Evolutionary conservation across 2,329 filamentous ascomycete genomes (phyloP).

Genomic region (Alternaria ventricosa): DNA sequence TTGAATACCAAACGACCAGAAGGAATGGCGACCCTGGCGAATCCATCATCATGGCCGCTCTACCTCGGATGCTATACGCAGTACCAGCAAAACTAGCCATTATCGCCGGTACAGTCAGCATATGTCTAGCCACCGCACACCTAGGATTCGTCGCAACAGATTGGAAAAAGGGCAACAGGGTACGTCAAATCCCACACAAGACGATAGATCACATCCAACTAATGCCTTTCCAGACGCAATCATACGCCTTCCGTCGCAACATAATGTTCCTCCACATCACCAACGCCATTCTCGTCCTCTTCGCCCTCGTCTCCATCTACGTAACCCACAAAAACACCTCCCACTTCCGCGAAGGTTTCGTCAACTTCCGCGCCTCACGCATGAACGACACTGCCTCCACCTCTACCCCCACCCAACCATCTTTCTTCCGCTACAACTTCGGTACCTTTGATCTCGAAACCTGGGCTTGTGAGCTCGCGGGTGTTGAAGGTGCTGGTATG

Average conservation of each 20-base stretch:
- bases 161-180: conserved; percentile 35
- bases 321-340: conserved; percentile 40
- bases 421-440: conserved; percentile 37
- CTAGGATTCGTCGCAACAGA: conserved; percentile 31
- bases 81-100: conserved; percentile 39
- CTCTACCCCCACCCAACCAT: neutral
- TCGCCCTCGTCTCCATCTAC: conserved; percentile 38
- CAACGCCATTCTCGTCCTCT: conserved; percentile 39
- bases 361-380: conserved; percentile 29
- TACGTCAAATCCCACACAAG: conserved; percentile 5
- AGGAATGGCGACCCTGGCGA: conserved; percentile 11
- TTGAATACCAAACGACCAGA: conserved; percentile 31
- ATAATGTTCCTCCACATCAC: conserved; percentile 41
- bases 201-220: neutral
- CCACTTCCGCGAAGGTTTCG: conserved; percentile 34
- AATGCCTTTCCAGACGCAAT: conserved; percentile 28
- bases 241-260: conserved; percentile 43
- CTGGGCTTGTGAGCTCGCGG: conserved; percentile 42
- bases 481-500: conserved; percentile 26
- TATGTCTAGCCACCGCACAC: conserved; percentile 29
- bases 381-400: conserved; percentile 16
- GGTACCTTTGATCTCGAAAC: conserved; percentile 47
- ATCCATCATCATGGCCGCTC: conserved; percentile 34
- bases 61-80: conserved; percentile 34
- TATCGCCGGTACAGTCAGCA: conserved; percentile 29